These are phyloP conservation scores for Chlorella sp. DNA, from an alignment of 139 green algal genomes.

Conservation along the genomic window DNA sequence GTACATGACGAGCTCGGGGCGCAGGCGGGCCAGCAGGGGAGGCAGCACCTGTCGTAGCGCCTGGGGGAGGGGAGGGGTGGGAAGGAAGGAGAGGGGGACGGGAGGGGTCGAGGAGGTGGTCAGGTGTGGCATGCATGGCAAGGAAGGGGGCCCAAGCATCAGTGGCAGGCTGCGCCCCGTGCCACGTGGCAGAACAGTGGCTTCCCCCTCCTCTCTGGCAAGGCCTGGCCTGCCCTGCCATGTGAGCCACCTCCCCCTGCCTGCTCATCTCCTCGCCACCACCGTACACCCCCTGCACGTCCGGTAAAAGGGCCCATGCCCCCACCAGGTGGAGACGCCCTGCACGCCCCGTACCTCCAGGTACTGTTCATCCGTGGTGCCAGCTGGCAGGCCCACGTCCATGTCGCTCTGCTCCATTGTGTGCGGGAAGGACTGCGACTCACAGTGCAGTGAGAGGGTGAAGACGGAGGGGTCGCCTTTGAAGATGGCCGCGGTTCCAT, in stretches of 20 bases:
- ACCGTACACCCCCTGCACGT: neutral
- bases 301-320: too few relatives aligned
- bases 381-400: conserved; percentile 55
- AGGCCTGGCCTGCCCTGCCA: neutral
- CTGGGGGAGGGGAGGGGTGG: conserved; percentile 17
- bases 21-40: conserved; percentile 1
- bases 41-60: conserved; percentile 32
- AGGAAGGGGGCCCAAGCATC: neutral
- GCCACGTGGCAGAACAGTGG: neutral
- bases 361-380: conserved; percentile 45
- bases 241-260: neutral
- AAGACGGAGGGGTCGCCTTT: conserved; percentile 54
- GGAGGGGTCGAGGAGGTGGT: neutral
- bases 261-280: neutral
- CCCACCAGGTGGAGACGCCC: too few relatives aligned
- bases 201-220: neutral
- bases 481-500: conserved; percentile 57
- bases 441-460: conserved; percentile 70
- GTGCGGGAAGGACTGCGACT: conserved; percentile 56
- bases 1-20: conserved; percentile 63
- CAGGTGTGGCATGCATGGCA: too few relatives aligned
- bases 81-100: neutral
- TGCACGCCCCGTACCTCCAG: neutral
- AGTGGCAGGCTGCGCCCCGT: neutral
- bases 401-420: conserved; percentile 37